A percentile compares a stretch with the other conserved stretches of the same genome.
Conservation (phyloP, 768 basidiomycete species). For the Pulveroboletus ravenelii region DNA sequence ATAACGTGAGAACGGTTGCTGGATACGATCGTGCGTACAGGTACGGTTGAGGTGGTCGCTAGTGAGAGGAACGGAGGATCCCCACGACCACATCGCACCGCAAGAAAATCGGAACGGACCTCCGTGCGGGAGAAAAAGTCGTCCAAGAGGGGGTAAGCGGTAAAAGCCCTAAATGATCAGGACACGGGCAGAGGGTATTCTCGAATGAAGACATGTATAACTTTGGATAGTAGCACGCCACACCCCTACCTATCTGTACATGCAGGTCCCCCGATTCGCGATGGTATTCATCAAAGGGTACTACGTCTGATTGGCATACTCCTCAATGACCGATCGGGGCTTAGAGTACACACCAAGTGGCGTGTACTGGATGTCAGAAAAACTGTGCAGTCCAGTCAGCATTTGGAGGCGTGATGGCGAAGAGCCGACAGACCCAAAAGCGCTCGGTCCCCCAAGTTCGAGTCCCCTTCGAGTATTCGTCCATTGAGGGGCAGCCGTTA, state of each 20-base stretch:
- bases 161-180: background rate
- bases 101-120: background rate
- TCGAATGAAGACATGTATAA: background rate
- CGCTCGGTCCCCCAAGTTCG: conserved; percentile 46
- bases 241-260: background rate
- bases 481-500: conserved; percentile 51
- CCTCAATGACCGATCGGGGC: conserved; percentile 46
- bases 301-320: conserved; percentile 26
- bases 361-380: conserved; percentile 31
- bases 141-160: background rate
- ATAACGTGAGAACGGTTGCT: no score
- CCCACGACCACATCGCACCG: background rate
- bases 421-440: conserved; percentile 43
- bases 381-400: conserved; percentile 18
- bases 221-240: background rate
- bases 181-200: conserved; percentile 5
- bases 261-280: conserved; percentile 9
- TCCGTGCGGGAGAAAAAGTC: background rate
- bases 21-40: no score
- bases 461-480: conserved; percentile 47
- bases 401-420: background rate
- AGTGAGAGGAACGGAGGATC: background rate
- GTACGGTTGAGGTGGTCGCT: background rate
- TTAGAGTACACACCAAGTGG: conserved; percentile 39
- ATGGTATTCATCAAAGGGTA: background rate